These are phyloP conservation scores for Venturia oleaginea DNA, from an alignment of 2,329 filamentous ascomycete species.

Conservation along the genomic window DNA sequence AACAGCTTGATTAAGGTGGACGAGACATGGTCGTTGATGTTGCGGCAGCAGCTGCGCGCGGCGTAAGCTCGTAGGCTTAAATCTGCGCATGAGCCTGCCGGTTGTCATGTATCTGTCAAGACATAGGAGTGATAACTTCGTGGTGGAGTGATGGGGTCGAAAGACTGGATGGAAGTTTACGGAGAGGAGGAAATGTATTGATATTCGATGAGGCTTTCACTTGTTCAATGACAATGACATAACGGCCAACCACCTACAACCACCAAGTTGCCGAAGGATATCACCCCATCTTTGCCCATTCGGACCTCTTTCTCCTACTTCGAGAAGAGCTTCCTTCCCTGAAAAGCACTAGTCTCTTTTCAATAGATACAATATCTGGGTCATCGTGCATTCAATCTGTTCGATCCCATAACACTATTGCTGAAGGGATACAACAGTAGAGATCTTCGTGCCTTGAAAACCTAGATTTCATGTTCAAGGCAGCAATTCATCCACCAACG, in stretches of 20 bases:
- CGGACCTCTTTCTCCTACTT: too few species aligned
- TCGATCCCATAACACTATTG: too few species aligned
- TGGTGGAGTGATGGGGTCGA: not conserved
- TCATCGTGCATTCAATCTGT: too few species aligned
- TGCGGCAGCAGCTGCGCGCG: conserved; percentile 4
- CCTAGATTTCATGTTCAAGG: too few species aligned
- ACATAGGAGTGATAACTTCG: not conserved
- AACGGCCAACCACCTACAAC: not conserved
- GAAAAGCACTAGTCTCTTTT: too few species aligned
- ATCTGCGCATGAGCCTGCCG: conserved; percentile 13
- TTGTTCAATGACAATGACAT: not conserved
- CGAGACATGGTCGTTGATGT: not conserved
- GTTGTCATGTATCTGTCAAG: conserved; percentile 4
- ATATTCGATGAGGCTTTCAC: not conserved
- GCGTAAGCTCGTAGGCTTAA: conserved; percentile 6
- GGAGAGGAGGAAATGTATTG: not conserved
- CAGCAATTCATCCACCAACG: not conserved
- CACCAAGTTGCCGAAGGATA: too few species aligned
- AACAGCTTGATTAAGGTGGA: conserved; percentile 3
- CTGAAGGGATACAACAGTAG: too few species aligned
- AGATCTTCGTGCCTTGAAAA: too few species aligned
- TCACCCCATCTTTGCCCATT: too few species aligned
- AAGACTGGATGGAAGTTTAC: not conserved
- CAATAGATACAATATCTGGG: too few species aligned
- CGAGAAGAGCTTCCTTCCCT: too few species aligned